phyloP scores from a whole-genome alignment of 768 basidiomycete genomes.

The Termitomyces sp. region DNA sequence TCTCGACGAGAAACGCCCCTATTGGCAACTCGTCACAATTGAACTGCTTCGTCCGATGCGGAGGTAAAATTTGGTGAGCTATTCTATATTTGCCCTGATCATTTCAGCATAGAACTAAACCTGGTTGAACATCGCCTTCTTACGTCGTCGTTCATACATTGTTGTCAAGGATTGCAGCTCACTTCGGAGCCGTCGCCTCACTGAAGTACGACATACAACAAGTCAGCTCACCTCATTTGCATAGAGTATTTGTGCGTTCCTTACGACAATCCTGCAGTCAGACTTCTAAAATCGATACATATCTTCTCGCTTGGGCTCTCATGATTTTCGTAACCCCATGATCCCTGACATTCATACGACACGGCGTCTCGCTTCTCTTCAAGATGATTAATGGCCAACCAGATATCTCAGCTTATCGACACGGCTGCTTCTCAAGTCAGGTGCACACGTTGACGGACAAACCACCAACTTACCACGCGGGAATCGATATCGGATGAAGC shows the following conservation, averaged over 20 bases:
- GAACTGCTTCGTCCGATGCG: conserved; percentile 2
- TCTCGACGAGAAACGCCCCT: background rate
- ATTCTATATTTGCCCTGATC: background rate
- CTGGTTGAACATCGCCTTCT: background rate
- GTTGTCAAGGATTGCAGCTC: background rate
- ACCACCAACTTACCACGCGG: background rate
- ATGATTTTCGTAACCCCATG: background rate
- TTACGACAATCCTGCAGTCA: background rate
- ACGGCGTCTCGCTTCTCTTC: background rate
- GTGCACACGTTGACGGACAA: background rate
- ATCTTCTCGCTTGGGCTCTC: background rate
- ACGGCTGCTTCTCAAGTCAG: background rate
- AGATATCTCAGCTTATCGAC: background rate
- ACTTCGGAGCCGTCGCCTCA: background rate
- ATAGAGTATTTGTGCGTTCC: background rate
- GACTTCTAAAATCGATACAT: background rate
- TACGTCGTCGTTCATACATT: background rate
- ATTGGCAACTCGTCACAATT: background rate
- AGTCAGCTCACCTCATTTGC: background rate
- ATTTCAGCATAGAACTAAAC: background rate
- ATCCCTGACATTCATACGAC: background rate
- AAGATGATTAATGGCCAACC: background rate
- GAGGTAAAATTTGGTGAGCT: background rate
- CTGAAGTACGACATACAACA: background rate
- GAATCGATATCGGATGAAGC: conserved; percentile 2